These are phyloP conservation scores for Clitoria ternatea DNA, from an alignment of 306 rosid genomes.

Conservation along the genomic window DNA sequence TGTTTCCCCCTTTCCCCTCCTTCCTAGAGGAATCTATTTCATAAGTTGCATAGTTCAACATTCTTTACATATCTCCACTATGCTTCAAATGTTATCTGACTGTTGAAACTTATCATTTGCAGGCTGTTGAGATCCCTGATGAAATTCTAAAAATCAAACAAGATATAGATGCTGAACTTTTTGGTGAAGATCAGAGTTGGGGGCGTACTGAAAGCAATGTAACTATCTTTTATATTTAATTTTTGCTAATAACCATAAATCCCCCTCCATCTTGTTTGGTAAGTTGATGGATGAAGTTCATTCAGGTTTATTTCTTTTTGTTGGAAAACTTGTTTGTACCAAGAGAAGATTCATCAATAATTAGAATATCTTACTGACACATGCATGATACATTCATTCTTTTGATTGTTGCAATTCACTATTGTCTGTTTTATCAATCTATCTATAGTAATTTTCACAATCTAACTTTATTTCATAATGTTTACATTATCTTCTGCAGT, in stretches of 20 bases:
- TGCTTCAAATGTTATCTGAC: not conserved
- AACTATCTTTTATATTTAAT: constrained; percentile 13
- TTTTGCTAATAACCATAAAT: not conserved
- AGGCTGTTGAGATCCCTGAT: constrained; percentile 57
- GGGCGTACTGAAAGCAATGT: constrained; percentile 58
- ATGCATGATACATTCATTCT: not conserved
- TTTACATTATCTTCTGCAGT: constrained; percentile 32
- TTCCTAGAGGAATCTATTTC: not conserved
- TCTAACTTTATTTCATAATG: not conserved
- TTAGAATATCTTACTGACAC: not conserved
- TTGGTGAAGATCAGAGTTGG: constrained; percentile 74
- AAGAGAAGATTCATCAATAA: not conserved
- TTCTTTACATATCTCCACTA: not conserved
- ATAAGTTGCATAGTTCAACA: not conserved
- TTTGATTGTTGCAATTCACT: not conserved
- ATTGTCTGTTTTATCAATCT: not conserved
- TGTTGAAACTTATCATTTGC: not conserved
- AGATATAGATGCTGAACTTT: constrained; percentile 64
- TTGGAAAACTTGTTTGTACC: not conserved
- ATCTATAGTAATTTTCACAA: not conserved
- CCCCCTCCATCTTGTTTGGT: not conserved
- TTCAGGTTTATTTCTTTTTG: not conserved
- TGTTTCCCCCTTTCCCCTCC: not conserved
- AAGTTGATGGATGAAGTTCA: not conserved
- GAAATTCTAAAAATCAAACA: constrained; percentile 57